Evolutionary conservation across 2,329 filamentous ascomycete genomes (phyloP).

Genomic region (Tolypocladium tropicale): DNA sequence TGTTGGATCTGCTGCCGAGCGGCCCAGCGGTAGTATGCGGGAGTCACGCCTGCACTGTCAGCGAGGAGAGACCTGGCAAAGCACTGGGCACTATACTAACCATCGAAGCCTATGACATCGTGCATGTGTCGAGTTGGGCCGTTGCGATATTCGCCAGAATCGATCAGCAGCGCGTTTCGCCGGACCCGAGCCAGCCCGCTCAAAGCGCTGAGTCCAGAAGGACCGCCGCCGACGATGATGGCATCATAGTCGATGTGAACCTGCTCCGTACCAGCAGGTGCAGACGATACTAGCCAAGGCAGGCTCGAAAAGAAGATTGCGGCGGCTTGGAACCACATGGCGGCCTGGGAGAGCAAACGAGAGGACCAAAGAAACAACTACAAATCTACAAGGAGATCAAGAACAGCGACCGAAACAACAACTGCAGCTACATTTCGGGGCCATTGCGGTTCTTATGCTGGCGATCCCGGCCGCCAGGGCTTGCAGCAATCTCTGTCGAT

Average conservation of each 20-base stretch:
- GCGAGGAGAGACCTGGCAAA: neutral
- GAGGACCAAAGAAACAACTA: neutral
- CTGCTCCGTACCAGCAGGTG: conserved; percentile 3
- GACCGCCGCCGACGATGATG: conserved; percentile 47
- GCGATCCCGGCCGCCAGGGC: neutral
- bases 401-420: neutral
- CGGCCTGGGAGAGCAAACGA: neutral
- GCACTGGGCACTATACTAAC: conserved; percentile 19
- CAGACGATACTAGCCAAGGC: conserved; percentile 7
- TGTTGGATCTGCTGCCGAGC: conserved; percentile 41
- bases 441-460: neutral
- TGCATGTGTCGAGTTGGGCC: conserved; percentile 46
- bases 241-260: conserved; percentile 34
- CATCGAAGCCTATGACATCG: conserved; percentile 50
- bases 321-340: conserved; percentile 8
- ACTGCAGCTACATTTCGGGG: neutral
- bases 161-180: conserved; percentile 43
- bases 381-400: neutral
- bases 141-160: conserved; percentile 50
- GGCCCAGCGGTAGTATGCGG: conserved; percentile 41
- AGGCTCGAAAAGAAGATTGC: conserved; percentile 4
- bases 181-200: conserved; percentile 50
- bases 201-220: conserved; percentile 40
- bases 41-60: conserved; percentile 34
- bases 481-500: neutral